Conservation (phyloP, 805 yeast species). For the Lachancea cidri region DNA sequence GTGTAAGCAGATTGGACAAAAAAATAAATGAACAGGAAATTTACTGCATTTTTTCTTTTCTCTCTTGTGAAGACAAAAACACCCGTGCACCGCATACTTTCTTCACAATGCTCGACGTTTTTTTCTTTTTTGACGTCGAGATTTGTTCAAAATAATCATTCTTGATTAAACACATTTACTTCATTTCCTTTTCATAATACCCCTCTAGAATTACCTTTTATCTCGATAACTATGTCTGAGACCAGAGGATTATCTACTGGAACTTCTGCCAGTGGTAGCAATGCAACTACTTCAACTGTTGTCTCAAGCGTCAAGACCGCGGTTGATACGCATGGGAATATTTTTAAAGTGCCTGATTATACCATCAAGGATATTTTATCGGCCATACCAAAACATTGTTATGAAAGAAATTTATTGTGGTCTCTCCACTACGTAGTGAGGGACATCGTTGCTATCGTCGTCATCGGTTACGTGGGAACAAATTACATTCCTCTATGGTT, state of each 20-base stretch:
- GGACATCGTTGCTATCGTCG: conserved; percentile 48
- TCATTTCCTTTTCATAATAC: no score
- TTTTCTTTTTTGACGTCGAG: neutral
- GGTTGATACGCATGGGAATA: conserved; percentile 57
- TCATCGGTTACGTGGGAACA: conserved; percentile 40
- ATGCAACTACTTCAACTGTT: conserved; percentile 1
- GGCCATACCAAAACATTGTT: conserved; percentile 71
- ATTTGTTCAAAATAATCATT: no score
- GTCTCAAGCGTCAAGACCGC: conserved; percentile 31
- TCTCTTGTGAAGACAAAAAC: no score
- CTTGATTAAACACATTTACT: no score
- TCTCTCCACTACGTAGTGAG: conserved; percentile 64
- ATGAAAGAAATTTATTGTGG: conserved; percentile 50
- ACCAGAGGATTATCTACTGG: conserved; percentile 1
- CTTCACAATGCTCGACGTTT: neutral
- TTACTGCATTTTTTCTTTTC: no score
- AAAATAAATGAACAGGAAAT: no score
- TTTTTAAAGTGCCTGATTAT: conserved; percentile 68
- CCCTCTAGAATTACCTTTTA: no score
- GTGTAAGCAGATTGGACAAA: no score
- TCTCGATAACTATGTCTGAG: conserved; percentile 4
- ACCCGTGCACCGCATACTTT: neutral
- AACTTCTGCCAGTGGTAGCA: neutral
- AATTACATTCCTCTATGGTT: conserved; percentile 9
- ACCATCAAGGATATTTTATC: conserved; percentile 68